Conservation (phyloP, 352 stramenopile genomes). For the Pythium inflatum region DNA sequence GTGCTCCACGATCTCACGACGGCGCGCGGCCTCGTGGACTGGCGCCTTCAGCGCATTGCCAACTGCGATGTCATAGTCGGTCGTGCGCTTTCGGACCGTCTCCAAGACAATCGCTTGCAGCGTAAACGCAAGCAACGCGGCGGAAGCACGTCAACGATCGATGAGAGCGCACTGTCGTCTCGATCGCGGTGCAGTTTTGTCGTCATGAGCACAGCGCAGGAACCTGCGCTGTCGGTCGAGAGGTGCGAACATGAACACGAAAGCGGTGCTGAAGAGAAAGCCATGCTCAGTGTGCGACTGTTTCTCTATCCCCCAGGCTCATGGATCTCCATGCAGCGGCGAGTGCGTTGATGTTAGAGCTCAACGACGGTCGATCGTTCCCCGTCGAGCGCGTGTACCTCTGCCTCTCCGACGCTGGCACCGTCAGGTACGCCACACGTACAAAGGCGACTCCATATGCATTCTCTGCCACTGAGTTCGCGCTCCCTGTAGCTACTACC, state of each 20-base stretch:
- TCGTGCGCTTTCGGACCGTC: conserved; percentile 1
- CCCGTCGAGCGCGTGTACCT: conserved; percentile 16
- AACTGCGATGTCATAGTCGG: conserved; percentile 15
- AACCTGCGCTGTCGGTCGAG: conserved; percentile 10
- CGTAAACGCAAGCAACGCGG: conserved; percentile 21
- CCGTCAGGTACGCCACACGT: conserved; percentile 4
- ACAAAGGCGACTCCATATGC: background rate
- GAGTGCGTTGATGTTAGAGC: background rate
- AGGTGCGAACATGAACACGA: too few relatives aligned
- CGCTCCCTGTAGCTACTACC: conserved; percentile 18
- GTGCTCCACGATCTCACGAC: conserved; percentile 21
- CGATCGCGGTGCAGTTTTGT: conserved; percentile 10
- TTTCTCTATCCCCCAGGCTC: background rate
- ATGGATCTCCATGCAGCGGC: conserved; percentile 13
- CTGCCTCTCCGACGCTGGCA: conserved; percentile 21
- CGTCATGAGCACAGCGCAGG: conserved; percentile 8
- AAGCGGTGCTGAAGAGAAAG: too few relatives aligned
- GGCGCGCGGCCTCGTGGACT: conserved; percentile 16
- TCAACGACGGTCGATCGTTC: background rate
- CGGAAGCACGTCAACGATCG: background rate
- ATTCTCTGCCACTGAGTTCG: background rate
- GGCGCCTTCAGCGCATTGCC: background rate
- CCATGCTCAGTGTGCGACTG: background rate
- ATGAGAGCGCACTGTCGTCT: background rate
- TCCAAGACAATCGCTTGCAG: conserved; percentile 23